Base-by-base conservation (phyloP, 1,284 basidiomycete species). In the Leccinum proliferum region DNA sequence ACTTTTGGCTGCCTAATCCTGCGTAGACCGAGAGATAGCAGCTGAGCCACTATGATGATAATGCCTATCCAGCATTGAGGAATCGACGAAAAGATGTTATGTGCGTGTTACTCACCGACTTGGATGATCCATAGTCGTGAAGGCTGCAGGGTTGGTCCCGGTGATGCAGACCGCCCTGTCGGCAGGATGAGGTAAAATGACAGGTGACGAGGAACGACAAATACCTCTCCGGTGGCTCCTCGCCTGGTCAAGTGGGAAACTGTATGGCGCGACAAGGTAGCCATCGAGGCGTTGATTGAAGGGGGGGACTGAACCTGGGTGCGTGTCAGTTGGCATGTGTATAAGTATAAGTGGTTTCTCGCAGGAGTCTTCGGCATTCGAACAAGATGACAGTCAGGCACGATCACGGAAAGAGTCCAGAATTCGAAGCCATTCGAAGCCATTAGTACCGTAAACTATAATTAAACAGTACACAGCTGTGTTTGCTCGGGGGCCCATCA, bases 111-210 rank as follows among this genome's bases (percentile, higher is more conserved):
- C 80, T 69, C 63, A 82, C 82, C 82, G 56, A 86, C 77, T 77
- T 89, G 88, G 61, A 91, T 81, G 69, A 90, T 88, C 83, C 88
- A 91, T 71, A 90, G 74, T 65, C 60, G 82, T 81, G 68, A 84
- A 83, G 2, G 74, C 67, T 9, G 81, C 80, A 1, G 87, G 87
- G 67, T 88, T 81, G 46, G 78, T 72, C 11, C 82, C 80, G 32
- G 77, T 79, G 55, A 87, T 71, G 50, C 21, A 86, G 72, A n/a
- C 81, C 82, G 35, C 80, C 81, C 81, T 84, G 60, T 12, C 0
- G 15, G 10, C 25, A 3, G 5, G 35, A 35, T 70, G 18, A 71
- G 55, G 14, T n/a, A 7, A 18, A 18, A 35, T n/a, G 12, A 25
- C 4, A n/a, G n/a, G 15, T 32, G 37, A 39, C n/a, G 46, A 12